These are phyloP conservation scores for Diversispora eburnea DNA, from an alignment of 192 early-diverging fungal species.

Conservation along the genomic window DNA sequence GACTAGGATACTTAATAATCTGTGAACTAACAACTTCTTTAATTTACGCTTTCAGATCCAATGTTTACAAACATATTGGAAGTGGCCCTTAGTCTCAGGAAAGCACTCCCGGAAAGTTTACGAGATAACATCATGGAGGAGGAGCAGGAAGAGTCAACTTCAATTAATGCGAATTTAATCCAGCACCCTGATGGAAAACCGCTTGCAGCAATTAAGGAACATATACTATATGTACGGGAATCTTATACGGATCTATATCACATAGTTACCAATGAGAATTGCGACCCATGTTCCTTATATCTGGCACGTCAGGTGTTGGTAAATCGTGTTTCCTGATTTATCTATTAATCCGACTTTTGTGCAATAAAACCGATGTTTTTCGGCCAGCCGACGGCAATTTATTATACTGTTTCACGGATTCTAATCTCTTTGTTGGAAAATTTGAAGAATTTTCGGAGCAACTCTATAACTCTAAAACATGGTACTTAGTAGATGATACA, in stretches of 20 bases:
- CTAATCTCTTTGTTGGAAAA: not conserved
- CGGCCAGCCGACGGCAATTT: not conserved
- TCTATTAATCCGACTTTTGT: slow-evolving; percentile 13
- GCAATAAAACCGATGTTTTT: not conserved
- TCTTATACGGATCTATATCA: slow-evolving; percentile 9
- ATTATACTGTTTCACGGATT: slow-evolving; percentile 4
- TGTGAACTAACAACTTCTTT: not conserved
- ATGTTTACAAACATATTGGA: slow-evolving; percentile 8
- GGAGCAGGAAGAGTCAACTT: not conserved
- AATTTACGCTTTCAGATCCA: slow-evolving; percentile 11
- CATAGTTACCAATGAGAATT: not conserved
- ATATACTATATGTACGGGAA: not conserved
- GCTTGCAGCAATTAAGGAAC: slow-evolving; percentile 11
- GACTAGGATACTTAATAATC: slow-evolving; percentile 2
- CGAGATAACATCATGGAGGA: slow-evolving; percentile 7
- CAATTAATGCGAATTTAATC: not conserved
- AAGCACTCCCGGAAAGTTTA: slow-evolving; percentile 4
- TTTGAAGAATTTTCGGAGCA: not conserved
- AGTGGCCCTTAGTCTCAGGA: slow-evolving; percentile 2
- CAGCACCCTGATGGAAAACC: not conserved
- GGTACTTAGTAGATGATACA: not conserved
- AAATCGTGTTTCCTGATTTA: slow-evolving; percentile 19
- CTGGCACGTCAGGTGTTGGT: slow-evolving; percentile 24
- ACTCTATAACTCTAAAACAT: slow-evolving; percentile 5
- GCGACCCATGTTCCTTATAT: slow-evolving; percentile 4